Evolutionary conservation across 371 early-diverging fungal genomes (phyloP).

Genomic region (Dichotomocladium elegans): DNA sequence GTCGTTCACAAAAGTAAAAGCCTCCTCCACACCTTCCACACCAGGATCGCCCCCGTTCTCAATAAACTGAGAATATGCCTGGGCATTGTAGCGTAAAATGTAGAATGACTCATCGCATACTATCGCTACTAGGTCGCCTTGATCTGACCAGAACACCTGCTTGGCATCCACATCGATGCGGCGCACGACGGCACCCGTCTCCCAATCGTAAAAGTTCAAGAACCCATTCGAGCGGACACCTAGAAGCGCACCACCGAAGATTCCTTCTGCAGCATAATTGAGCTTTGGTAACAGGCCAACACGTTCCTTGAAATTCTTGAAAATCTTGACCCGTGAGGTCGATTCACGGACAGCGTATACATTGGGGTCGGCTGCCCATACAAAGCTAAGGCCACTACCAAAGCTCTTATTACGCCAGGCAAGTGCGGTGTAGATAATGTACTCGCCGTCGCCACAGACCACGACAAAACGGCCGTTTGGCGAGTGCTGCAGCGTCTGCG

Average conservation of each 20-base stretch:
- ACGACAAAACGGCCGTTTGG: slow-evolving; percentile 98
- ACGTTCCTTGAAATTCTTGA: slow-evolving; percentile 91
- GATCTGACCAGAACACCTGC: slow-evolving; percentile 93
- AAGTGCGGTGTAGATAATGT: slow-evolving; percentile 97
- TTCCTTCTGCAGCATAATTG: slow-evolving; percentile 85
- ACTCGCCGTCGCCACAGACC: slow-evolving; percentile 98
- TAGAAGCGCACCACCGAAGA: slow-evolving; percentile 91
- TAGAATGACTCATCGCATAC: slow-evolving; percentile 90
- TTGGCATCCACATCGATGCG: slow-evolving; percentile 91
- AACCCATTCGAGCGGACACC: slow-evolving; percentile 83
- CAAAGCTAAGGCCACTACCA: slow-evolving; percentile 93
- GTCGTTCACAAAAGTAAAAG: slow-evolving; percentile 92
- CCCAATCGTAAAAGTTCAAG: slow-evolving; percentile 97
- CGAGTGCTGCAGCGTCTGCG: slow-evolving; percentile 93
- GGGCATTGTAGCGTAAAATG: slow-evolving; percentile 87
- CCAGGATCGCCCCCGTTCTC: slow-evolving; percentile 73
- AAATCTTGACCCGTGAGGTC: slow-evolving; percentile 78
- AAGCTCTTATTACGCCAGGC: slow-evolving; percentile 99
- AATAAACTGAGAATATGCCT: slow-evolving; percentile 72
- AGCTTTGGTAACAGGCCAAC: slow-evolving; percentile 59
- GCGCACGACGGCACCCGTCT: slow-evolving; percentile 84
- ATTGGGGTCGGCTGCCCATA: slow-evolving; percentile 94
- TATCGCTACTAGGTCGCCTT: slow-evolving; percentile 88
- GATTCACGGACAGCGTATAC: slow-evolving; percentile 95
- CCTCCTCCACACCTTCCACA: slow-evolving; percentile 95